Evolutionary conservation across 2,329 filamentous ascomycete genomes (phyloP).

Genomic region (Zymoseptoria brevis): DNA sequence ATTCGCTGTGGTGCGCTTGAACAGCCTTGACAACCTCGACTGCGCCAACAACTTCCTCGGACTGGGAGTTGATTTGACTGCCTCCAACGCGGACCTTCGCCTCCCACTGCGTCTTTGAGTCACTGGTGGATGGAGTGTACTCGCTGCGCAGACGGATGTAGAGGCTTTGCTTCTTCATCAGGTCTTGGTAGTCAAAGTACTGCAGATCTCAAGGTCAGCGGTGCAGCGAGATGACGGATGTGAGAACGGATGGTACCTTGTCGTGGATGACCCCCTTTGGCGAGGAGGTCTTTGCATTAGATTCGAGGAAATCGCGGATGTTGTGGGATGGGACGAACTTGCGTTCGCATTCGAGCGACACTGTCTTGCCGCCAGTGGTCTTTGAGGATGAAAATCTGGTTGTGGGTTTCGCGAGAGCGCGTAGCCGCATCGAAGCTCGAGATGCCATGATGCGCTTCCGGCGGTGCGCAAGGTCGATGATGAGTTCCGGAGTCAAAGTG

Average conservation of each 20-base stretch:
- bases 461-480: background rate
- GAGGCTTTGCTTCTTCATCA: slow-evolving; percentile 7
- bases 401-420: background rate
- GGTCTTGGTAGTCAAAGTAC: slow-evolving; percentile 14
- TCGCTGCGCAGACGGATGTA: slow-evolving; percentile 12
- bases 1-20: background rate
- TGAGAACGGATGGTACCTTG: background rate
- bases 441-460: background rate
- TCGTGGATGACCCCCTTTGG: slow-evolving; percentile 6
- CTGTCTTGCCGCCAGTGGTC: background rate
- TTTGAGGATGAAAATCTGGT: background rate
- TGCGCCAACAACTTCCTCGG: slow-evolving; percentile 10
- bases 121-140: background rate
- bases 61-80: slow-evolving; percentile 10
- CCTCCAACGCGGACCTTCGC: slow-evolving; percentile 14
- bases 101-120: slow-evolving; percentile 7
- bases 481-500: background rate
- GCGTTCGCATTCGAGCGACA: background rate
- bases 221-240: no score
- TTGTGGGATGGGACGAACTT: background rate
- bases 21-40: slow-evolving; percentile 1
- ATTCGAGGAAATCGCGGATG: background rate
- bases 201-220: no score
- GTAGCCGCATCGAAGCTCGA: background rate
- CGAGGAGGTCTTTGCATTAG: background rate